Evolutionary conservation across 768 basidiomycete species (phyloP).

Genomic region (Gelatoporia subvermispora): DNA sequence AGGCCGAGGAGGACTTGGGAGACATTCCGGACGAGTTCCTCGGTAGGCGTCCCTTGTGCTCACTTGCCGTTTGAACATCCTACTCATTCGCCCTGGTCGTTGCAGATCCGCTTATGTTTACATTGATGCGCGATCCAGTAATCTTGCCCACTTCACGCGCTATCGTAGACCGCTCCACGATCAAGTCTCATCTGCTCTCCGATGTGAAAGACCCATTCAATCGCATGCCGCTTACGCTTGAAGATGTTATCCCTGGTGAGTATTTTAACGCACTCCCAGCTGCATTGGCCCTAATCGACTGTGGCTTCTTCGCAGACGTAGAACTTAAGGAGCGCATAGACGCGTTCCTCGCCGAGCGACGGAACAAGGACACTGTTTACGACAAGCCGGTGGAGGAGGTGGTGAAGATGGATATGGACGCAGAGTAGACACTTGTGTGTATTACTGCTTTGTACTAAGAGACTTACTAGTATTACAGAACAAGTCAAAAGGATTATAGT

Average conservation of each 20-base stretch:
- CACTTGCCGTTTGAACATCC: conserved; percentile 5
- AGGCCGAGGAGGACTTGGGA: conserved; percentile 87
- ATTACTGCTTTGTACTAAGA: no score
- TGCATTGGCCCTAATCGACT: background rate
- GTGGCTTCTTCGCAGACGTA: conserved; percentile 27
- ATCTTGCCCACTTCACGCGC: conserved; percentile 76
- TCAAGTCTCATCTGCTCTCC: conserved; percentile 91
- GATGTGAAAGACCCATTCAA: conserved; percentile 96
- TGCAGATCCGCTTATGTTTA: conserved; percentile 84
- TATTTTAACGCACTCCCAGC: no score
- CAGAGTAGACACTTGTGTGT: conserved; percentile 11
- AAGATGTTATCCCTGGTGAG: conserved; percentile 75
- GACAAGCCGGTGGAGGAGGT: conserved; percentile 25
- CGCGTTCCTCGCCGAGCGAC: conserved; percentile 36
- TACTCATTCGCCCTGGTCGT: background rate
- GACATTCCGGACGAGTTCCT: conserved; percentile 95
- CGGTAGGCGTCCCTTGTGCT: conserved; percentile 44
- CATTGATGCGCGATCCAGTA: conserved; percentile 94
- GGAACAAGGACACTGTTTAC: conserved; percentile 25
- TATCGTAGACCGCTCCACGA: conserved; percentile 83
- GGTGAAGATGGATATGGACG: conserved; percentile 27
- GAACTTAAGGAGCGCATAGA: conserved; percentile 46
- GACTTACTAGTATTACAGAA: no score
- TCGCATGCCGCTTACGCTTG: conserved; percentile 72
- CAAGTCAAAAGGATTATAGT: no score